Evolutionary conservation across 2,329 filamentous ascomycete genomes (phyloP).

Genomic region (Trichophyton mentagrophytes): DNA sequence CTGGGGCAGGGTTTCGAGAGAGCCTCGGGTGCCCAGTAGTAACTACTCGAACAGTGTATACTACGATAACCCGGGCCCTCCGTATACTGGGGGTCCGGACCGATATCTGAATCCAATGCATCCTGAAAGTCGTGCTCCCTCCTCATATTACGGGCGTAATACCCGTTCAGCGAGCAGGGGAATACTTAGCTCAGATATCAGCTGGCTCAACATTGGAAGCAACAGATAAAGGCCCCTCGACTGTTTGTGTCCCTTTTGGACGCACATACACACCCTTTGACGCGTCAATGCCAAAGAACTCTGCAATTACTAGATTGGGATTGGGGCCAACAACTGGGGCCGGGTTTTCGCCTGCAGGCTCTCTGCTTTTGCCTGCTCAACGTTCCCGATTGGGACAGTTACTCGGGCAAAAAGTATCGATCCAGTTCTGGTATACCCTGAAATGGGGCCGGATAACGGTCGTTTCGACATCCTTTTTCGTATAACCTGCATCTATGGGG

Average conservation of each 20-base stretch:
- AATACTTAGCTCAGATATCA: constrained; percentile 29
- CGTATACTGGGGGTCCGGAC: constrained; percentile 9
- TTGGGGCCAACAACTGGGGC: neutral
- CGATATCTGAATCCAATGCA: constrained; percentile 14
- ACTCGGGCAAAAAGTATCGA: neutral
- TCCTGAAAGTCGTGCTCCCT: neutral
- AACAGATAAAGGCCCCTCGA: neutral
- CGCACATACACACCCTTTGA: neutral
- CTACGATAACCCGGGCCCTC: constrained; percentile 18
- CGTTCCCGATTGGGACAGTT: neutral
- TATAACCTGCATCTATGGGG: neutral
- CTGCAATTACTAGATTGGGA: neutral
- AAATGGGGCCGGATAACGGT: neutral
- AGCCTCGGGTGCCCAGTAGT: constrained; percentile 29
- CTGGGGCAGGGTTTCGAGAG: constrained; percentile 12
- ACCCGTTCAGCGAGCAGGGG: neutral
- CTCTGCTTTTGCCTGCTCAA: neutral
- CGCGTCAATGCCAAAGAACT: neutral
- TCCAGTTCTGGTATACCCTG: neutral
- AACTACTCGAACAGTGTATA: constrained; percentile 31
- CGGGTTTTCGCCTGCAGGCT: neutral
- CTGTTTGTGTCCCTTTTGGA: neutral
- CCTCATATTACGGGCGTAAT: neutral
- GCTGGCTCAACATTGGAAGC: constrained; percentile 29
- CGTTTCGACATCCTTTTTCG: neutral